These are phyloP conservation scores for Rosa rugosa DNA, from an alignment of 306 rosid species.

Conservation along the genomic window DNA sequence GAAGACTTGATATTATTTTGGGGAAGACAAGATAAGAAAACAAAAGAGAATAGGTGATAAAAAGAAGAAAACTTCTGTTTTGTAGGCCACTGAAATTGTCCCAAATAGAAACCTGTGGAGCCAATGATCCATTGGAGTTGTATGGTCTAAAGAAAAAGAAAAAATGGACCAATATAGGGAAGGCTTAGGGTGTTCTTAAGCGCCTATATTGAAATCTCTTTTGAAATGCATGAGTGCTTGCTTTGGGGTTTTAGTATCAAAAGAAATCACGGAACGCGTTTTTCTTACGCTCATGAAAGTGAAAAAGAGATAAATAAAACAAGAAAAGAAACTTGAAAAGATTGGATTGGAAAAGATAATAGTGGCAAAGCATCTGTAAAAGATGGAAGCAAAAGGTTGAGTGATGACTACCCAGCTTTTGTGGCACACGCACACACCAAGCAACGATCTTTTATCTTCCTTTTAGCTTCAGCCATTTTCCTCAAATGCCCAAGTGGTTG, in stretches of 20 bases:
- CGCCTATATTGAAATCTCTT: neutral
- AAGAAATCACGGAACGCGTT: conserved; percentile 15
- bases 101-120: conserved; percentile 17
- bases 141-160: conserved; percentile 17
- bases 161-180: conserved; percentile 12
- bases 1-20: neutral
- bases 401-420: conserved; percentile 13
- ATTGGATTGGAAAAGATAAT: conserved; percentile 10
- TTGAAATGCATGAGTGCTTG: conserved; percentile 11
- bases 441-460: neutral
- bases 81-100: conserved; percentile 21
- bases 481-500: neutral
- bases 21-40: neutral
- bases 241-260: conserved; percentile 18
- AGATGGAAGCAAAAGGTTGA: conserved; percentile 16
- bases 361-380: conserved; percentile 28
- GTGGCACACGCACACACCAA: conserved; percentile 11
- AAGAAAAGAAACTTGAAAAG: conserved; percentile 7
- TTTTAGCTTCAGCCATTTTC: neutral
- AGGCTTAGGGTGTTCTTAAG: neutral
- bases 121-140: conserved; percentile 20
- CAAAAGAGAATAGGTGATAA: conserved; percentile 11
- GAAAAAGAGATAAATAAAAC: conserved; percentile 12
- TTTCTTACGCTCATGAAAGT: conserved; percentile 19
- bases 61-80: conserved; percentile 8